These are phyloP conservation scores for Erythrophleum ivorense DNA, from an alignment of 331 rosid genomes.

Conservation along the genomic window DNA sequence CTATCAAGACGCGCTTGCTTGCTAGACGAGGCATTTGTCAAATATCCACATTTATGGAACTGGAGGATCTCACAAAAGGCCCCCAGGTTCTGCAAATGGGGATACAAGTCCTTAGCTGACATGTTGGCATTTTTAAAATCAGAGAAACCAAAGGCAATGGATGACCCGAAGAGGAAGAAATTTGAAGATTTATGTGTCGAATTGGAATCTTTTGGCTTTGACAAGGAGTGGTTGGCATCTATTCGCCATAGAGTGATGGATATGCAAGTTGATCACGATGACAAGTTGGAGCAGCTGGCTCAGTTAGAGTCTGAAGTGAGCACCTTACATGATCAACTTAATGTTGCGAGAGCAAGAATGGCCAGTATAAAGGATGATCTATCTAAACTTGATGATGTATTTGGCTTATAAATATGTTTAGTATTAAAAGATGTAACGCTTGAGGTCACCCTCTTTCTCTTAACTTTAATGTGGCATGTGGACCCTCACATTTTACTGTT, in stretches of 20 bases:
- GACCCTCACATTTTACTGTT: background rate
- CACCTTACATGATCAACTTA: background rate
- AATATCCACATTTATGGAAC: conserved; percentile 6
- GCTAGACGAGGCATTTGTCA: background rate
- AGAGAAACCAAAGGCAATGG: conserved; percentile 5
- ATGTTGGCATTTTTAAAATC: background rate
- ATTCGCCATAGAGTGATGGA: background rate
- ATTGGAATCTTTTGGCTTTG: conserved; percentile 19
- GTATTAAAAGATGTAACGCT: background rate
- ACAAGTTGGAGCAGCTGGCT: background rate
- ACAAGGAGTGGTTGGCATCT: background rate
- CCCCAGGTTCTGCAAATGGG: background rate
- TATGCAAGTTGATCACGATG: background rate
- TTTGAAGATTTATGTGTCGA: background rate
- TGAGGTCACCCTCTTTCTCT: background rate
- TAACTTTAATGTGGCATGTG: background rate
- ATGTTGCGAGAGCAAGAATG: background rate
- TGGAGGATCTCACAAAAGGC: background rate
- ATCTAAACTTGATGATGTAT: background rate
- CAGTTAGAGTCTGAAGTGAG: background rate
- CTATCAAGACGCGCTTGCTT: background rate
- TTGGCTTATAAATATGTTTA: background rate
- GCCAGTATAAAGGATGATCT: background rate
- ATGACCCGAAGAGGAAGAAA: background rate
- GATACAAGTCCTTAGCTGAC: background rate